A percentile compares a stretch with the other conserved stretches of the same genome.
Evolutionary conservation across 129 eudicot species (phyloP).

Genomic region (Smallanthus sonchifolius): DNA sequence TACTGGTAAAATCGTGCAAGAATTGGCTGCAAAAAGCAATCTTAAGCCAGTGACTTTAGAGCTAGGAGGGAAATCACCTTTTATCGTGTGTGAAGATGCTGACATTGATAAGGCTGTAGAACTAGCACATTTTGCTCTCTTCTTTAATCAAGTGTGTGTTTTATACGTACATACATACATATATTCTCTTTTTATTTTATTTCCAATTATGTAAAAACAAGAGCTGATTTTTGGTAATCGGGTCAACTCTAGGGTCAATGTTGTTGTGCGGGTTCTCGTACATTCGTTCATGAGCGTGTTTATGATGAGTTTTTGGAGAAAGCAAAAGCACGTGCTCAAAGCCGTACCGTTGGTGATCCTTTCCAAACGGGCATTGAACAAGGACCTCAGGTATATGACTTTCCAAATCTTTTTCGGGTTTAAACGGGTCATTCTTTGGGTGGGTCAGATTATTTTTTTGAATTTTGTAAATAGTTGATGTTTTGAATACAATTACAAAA

Average conservation of each 20-base stretch:
- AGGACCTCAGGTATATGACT: constrained; percentile 73
- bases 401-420: background rate
- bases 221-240: background rate
- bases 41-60: constrained; percentile 57
- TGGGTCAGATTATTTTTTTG: background rate
- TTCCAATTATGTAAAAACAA: background rate
- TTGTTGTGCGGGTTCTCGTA: constrained; percentile 90
- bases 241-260: constrained; percentile 66
- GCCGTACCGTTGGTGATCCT: constrained; percentile 85
- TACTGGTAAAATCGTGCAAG: constrained; percentile 51
- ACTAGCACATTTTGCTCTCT: constrained; percentile 77
- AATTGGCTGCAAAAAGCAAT: constrained; percentile 59
- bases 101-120: constrained; percentile 69
- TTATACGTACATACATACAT: background rate
- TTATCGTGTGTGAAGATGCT: constrained; percentile 83
- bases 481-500: background rate
- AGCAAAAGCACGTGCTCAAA: constrained; percentile 71
- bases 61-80: constrained; percentile 92
- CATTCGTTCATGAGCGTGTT: constrained; percentile 71
- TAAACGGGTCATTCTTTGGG: background rate
- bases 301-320: constrained; percentile 82
- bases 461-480: background rate
- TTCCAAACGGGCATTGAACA: constrained; percentile 77
- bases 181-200: background rate
- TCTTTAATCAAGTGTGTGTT: constrained; percentile 68